Conservation (phyloP, 2,329 filamentous ascomycete genomes). For the Sporothrix inflata region DNA sequence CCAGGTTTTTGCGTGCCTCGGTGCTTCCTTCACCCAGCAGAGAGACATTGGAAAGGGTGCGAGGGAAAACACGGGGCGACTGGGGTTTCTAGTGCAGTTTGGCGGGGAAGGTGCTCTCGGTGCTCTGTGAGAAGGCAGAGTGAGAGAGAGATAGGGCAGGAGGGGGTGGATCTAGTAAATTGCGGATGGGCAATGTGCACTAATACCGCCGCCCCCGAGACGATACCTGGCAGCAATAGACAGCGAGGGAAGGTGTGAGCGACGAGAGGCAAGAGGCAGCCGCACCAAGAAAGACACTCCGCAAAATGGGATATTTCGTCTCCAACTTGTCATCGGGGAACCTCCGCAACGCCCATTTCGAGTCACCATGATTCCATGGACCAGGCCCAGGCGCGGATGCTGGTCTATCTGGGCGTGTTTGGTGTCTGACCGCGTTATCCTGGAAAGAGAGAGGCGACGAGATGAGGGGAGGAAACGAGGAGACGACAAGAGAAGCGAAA, state of each 20-base stretch:
- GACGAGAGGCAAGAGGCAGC: neutral
- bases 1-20: constrained; percentile 1
- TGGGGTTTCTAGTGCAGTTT: neutral
- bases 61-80: constrained; percentile 23
- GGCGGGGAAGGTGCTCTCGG: constrained; percentile 20
- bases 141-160: constrained; percentile 8
- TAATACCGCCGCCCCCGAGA: constrained; percentile 4
- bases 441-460: neutral
- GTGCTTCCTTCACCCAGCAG: neutral
- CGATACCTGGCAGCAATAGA: constrained; percentile 1
- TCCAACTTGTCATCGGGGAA: neutral
- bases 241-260: constrained; percentile 20
- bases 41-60: neutral
- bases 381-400: neutral
- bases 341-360: neutral
- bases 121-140: neutral
- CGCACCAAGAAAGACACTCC: neutral
- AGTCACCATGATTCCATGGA: neutral
- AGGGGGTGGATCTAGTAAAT: constrained; percentile 14
- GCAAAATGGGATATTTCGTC: neutral
- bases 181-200: constrained; percentile 1
- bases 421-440: neutral
- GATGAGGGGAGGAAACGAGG: neutral
- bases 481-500: neutral
- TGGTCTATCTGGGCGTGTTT: neutral